Conservation (phyloP, 257 asterid genomes). For the Ilex aquifolium region DNA sequence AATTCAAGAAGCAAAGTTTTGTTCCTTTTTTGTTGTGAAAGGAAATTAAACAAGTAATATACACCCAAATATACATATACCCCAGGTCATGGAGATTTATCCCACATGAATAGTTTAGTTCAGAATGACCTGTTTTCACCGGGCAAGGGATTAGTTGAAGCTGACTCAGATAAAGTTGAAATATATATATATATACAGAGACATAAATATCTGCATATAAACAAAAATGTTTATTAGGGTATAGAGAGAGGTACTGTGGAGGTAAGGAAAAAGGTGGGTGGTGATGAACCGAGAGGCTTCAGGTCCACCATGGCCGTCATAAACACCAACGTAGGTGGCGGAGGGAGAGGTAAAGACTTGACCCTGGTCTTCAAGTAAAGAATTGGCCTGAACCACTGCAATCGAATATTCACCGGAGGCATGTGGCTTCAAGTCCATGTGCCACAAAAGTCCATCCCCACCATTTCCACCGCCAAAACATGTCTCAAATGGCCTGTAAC, state of each 20-base stretch:
- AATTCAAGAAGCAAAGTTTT: no score
- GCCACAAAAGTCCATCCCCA: conserved; percentile 35
- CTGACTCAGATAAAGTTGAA: no score
- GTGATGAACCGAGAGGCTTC: conserved; percentile 39
- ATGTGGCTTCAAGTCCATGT: conserved; percentile 35
- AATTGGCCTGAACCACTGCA: conserved; percentile 41
- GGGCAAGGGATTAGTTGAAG: no score
- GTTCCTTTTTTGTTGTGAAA: no score
- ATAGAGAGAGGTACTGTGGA: conserved; percentile 20
- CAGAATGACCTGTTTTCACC: no score
- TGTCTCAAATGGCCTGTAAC: conserved; percentile 18
- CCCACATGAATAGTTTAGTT: no score
- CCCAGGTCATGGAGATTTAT: no score
- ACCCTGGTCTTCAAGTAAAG: conserved; percentile 37
- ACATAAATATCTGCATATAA: background rate
- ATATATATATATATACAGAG: no score
- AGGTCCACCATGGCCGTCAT: conserved; percentile 47
- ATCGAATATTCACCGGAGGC: conserved; percentile 38
- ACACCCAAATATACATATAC: no score
- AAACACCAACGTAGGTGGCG: conserved; percentile 40
- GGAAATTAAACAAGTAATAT: no score
- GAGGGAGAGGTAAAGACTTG: conserved; percentile 34
- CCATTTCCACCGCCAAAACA: conserved; percentile 20
- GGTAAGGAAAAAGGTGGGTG: conserved; percentile 26
- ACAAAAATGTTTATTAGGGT: background rate